Conservation (phyloP, 2,329 filamentous ascomycete genomes). For the Botryotinia globosa region DNA sequence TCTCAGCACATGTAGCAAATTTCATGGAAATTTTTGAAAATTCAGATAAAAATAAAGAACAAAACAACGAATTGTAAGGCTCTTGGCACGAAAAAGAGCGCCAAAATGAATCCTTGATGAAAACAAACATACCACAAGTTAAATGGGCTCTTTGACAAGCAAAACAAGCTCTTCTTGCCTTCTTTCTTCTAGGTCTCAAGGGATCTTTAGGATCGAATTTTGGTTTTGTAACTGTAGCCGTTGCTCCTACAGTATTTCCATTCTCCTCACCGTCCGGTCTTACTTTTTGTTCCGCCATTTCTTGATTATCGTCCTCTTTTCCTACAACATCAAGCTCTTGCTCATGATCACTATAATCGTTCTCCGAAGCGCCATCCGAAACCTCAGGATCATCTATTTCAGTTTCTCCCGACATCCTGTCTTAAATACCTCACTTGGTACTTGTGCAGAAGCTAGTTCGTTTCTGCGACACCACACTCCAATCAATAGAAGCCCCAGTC, state of each 20-base stretch:
- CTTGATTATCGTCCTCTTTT: conserved; percentile 38
- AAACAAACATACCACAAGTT: conserved; percentile 81
- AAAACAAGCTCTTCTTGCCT: conserved; percentile 91
- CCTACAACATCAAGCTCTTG: conserved; percentile 35
- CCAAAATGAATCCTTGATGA: conserved; percentile 19
- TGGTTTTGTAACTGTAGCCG: conserved; percentile 50
- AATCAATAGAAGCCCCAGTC: conserved; percentile 32
- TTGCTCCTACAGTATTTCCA: conserved; percentile 40
- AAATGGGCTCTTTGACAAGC: conserved; percentile 96
- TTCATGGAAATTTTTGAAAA: not conserved
- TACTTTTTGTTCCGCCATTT: conserved; percentile 38
- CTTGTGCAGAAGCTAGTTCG: conserved; percentile 29
- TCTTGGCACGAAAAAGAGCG: conserved; percentile 1
- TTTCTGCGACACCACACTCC: conserved; percentile 37
- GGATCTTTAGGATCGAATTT: conserved; percentile 86
- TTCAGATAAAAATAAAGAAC: conserved; percentile 17
- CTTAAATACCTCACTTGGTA: conserved; percentile 34
- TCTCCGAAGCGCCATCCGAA: conserved; percentile 40
- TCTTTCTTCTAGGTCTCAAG: conserved; percentile 84
- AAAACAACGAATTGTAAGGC: conserved; percentile 16
- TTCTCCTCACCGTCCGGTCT: conserved; percentile 36
- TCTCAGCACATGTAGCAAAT: conserved; percentile 16
- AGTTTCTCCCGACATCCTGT: conserved; percentile 40
- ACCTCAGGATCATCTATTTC: conserved; percentile 39
- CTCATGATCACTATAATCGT: conserved; percentile 39